A percentile compares a stretch with the other conserved stretches of the same genome.
Conservation (phyloP, 768 basidiomycete species). For the Coprinopsis strossmayeri region DNA sequence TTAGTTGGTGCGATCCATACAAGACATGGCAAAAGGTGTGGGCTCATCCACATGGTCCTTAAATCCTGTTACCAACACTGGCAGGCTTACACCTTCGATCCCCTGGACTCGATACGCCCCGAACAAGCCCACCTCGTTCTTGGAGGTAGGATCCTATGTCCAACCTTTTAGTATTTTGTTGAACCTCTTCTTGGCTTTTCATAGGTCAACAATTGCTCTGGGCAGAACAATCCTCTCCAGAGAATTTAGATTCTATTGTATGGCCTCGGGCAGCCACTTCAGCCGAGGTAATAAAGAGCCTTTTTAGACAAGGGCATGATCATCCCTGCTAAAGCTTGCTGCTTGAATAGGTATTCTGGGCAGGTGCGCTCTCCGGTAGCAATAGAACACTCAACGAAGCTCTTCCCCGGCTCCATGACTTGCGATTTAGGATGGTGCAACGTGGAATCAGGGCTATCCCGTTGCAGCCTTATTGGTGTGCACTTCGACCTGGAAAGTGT, state of each 20-base stretch:
- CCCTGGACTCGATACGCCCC: conserved; percentile 42
- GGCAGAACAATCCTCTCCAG: conserved; percentile 68
- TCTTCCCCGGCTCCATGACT: conserved; percentile 59
- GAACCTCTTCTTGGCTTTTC: background rate
- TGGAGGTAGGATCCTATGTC: conserved; percentile 42
- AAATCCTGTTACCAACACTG: too few relatives aligned
- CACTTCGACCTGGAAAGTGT: conserved; percentile 30
- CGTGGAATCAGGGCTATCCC: conserved; percentile 54
- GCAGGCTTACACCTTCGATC: conserved; percentile 67
- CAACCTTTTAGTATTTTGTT: background rate
- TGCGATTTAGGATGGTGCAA: conserved; percentile 53
- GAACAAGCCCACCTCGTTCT: conserved; percentile 49
- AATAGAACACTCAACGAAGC: conserved; percentile 39
- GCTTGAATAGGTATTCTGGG: conserved; percentile 54
- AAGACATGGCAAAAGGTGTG: conserved; percentile 71
- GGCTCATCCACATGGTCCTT: background rate
- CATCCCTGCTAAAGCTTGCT: background rate
- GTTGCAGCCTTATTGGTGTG: conserved; percentile 71
- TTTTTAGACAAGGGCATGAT: background rate
- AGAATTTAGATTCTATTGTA: conserved; percentile 58
- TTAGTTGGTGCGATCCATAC: conserved; percentile 75
- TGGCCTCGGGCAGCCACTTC: conserved; percentile 72
- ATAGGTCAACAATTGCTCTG: conserved; percentile 62
- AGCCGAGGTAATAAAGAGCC: conserved; percentile 44
- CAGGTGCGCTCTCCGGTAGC: conserved; percentile 39